Evolutionary conservation across 164 flowering plant species (phyloP).

Genomic region (Vitis labrusca): DNA sequence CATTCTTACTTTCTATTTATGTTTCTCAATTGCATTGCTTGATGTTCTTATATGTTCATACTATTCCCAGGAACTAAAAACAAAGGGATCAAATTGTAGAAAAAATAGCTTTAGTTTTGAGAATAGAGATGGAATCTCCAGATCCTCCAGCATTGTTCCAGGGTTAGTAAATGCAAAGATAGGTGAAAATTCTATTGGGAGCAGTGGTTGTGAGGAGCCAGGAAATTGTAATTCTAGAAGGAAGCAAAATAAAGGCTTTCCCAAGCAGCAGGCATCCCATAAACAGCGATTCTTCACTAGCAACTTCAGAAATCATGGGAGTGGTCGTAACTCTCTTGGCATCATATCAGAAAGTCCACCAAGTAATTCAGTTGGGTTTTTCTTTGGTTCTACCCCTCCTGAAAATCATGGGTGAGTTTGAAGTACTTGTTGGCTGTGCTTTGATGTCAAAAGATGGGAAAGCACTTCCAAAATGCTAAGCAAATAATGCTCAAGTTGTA

Average conservation of each 20-base stretch:
- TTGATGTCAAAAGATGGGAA: neutral
- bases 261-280: conserved; percentile 57
- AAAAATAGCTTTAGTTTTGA: conserved; percentile 36
- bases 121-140: conserved; percentile 47
- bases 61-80: conserved; percentile 58
- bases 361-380: conserved; percentile 83
- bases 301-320: conserved; percentile 60
- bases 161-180: conserved; percentile 36
- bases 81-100: conserved; percentile 40
- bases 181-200: conserved; percentile 32
- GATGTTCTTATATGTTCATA: neutral
- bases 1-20: neutral
- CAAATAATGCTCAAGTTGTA: neutral
- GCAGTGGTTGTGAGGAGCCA: conserved; percentile 39
- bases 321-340: conserved; percentile 53
- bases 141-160: conserved; percentile 22
- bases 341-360: conserved; percentile 91
- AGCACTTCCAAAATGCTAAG: neutral
- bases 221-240: conserved; percentile 46
- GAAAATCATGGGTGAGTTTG: conserved; percentile 73
- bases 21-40: neutral
- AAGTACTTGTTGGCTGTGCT: conserved; percentile 4
- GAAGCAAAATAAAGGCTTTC: conserved; percentile 56
- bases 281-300: conserved; percentile 77
- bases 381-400: conserved; percentile 94